Conservation (phyloP, 1,284 basidiomycete genomes). For the Schizopora paradoxa region DNA sequence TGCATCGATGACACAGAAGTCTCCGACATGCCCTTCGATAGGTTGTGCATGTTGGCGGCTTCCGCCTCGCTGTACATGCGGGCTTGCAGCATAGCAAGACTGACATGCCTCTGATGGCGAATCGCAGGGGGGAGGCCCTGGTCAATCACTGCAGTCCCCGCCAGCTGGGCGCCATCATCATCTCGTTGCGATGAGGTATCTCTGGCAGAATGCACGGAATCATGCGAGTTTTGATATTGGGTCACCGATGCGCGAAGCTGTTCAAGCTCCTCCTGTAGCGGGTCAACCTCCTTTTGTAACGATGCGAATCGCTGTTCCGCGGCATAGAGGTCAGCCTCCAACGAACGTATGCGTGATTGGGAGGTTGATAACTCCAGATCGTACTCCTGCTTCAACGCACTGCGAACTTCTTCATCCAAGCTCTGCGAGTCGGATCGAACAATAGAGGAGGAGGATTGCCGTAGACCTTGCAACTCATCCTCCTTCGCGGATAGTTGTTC, state of each 20-base stretch:
- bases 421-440: constrained; percentile 37
- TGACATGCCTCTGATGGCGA: constrained; percentile 78
- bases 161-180: constrained; percentile 37
- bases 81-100: constrained; percentile 83
- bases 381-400: constrained; percentile 64
- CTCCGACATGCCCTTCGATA: neutral
- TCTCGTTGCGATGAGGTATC: constrained; percentile 34
- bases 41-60: constrained; percentile 28
- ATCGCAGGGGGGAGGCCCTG: constrained; percentile 69
- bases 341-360: constrained; percentile 67
- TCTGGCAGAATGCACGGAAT: constrained; percentile 33
- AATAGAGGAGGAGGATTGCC: constrained; percentile 34
- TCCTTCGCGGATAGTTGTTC: constrained; percentile 53
- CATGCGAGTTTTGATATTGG: constrained; percentile 27
- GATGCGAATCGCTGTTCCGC: constrained; percentile 64
- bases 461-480: constrained; percentile 57
- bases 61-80: constrained; percentile 76
- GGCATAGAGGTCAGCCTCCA: constrained; percentile 70
- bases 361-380: constrained; percentile 73
- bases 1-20: neutral
- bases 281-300: constrained; percentile 61
- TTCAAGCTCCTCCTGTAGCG: constrained; percentile 58
- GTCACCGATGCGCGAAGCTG: constrained; percentile 38
- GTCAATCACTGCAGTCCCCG: constrained; percentile 53
- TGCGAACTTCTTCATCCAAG: constrained; percentile 66